phyloP scores from a whole-genome alignment of 352 stramenopile genomes.

The Phytophthora agathidicida region DNA sequence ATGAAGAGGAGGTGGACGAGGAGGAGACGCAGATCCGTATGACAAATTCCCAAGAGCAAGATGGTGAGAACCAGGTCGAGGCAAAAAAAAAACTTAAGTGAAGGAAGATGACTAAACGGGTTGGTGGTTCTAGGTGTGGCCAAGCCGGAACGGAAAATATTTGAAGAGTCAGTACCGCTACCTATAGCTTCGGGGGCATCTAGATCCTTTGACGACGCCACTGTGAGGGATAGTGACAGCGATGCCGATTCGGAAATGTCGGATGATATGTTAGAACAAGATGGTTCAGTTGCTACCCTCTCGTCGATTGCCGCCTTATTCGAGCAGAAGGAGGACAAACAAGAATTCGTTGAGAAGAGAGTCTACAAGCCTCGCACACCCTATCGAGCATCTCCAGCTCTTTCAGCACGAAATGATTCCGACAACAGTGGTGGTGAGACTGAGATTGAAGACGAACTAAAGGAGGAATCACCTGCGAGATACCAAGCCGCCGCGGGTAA shows the following conservation, averaged over 20 bases:
- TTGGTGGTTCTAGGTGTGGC: constrained; percentile 5
- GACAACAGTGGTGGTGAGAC: constrained; percentile 69
- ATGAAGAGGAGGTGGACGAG: constrained; percentile 58
- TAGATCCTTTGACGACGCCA: constrained; percentile 2
- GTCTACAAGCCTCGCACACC: constrained; percentile 49
- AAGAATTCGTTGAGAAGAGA: constrained; percentile 35
- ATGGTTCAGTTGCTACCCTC: constrained; percentile 46
- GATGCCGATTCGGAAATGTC: constrained; percentile 68
- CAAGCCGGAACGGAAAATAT: constrained; percentile 34
- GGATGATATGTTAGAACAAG: constrained; percentile 76
- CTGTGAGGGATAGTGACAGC: constrained; percentile 24
- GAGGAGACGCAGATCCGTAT: constrained; percentile 87
- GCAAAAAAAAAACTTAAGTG: background rate
- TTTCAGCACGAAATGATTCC: constrained; percentile 33
- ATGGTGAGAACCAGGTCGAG: constrained; percentile 28
- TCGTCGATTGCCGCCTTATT: constrained; percentile 66
- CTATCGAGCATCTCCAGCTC: constrained; percentile 37
- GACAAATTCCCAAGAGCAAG: constrained; percentile 67
- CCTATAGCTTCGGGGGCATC: constrained; percentile 4
- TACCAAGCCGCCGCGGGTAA: background rate
- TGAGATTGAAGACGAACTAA: constrained; percentile 65
- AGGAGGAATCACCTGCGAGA: constrained; percentile 32
- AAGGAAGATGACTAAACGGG: constrained; percentile 9
- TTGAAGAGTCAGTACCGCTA: constrained; percentile 55
- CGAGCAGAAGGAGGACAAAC: constrained; percentile 28